Evolutionary conservation across 2,329 filamentous ascomycete species (phyloP).

Genomic region (Myriosclerotinia curreyana): DNA sequence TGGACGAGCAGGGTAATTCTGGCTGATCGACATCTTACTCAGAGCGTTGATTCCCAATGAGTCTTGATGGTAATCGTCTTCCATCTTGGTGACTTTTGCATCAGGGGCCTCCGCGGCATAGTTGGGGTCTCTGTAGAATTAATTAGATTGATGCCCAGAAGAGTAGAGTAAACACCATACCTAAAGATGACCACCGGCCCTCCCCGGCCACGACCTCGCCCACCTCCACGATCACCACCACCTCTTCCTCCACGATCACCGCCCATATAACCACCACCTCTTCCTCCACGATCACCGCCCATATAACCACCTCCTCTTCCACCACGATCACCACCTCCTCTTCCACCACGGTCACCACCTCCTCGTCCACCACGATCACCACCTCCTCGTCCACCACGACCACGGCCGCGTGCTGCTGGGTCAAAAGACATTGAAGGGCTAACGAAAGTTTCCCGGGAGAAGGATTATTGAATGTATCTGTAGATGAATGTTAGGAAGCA

Average conservation of each 20-base stretch:
- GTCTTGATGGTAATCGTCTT: conserved; percentile 36
- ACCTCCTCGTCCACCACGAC: conserved; percentile 1
- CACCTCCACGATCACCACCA: conserved; percentile 37
- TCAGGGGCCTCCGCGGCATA: conserved; percentile 31
- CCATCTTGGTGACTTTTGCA: conserved; percentile 32
- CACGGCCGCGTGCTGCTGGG: conserved; percentile 10
- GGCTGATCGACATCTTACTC: conserved; percentile 25
- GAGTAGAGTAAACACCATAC: conserved; percentile 26
- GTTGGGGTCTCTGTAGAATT: conserved; percentile 30
- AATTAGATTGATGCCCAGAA: background rate
- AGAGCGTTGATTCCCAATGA: conserved; percentile 27
- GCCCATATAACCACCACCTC: conserved; percentile 37
- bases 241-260: conserved; percentile 21
- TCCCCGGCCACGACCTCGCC: conserved; percentile 34
- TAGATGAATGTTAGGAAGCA: background rate
- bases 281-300: conserved; percentile 32
- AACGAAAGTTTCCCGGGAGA: background rate
- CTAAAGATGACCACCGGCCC: conserved; percentile 31
- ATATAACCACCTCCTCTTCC: background rate
- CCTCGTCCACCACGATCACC: conserved; percentile 1
- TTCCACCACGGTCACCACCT: conserved; percentile 10
- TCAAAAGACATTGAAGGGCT: conserved; percentile 12
- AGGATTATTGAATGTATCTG: background rate
- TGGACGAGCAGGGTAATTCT: conserved; percentile 33
- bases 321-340: conserved; percentile 5